Conservation (phyloP, 441 rosid species). For the Populus hybrid region DNA sequence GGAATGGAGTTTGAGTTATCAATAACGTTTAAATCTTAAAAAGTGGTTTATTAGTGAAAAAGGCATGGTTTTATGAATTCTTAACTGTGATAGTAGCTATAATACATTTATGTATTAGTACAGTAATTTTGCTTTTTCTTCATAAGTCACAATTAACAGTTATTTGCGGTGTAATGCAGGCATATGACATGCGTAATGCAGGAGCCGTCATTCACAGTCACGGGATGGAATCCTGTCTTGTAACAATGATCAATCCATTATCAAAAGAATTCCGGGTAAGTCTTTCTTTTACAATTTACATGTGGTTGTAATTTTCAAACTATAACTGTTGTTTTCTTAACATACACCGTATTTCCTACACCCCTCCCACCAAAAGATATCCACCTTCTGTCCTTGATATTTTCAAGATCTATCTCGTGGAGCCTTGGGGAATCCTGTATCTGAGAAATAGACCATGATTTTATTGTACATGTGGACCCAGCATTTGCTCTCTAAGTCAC, state of each 20-base stretch:
- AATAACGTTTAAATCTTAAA: neutral
- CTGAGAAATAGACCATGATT: neutral
- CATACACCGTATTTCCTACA: neutral
- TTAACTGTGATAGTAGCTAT: neutral
- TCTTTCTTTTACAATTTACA: slow-evolving; percentile 8
- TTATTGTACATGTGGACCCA: neutral
- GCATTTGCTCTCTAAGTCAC: neutral
- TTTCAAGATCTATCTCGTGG: neutral
- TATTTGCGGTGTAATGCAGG: slow-evolving; percentile 40
- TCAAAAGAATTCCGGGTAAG: slow-evolving; percentile 83
- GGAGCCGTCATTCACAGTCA: slow-evolving; percentile 99
- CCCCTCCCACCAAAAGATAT: neutral
- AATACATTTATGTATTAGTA: neutral
- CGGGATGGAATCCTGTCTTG: slow-evolving; percentile 94
- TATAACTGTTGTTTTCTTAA: neutral
- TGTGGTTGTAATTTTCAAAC: neutral
- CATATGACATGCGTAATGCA: slow-evolving; percentile 82
- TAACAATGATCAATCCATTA: slow-evolving; percentile 81
- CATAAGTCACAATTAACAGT: slow-evolving; percentile 5
- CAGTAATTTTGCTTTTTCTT: slow-evolving; percentile 12
- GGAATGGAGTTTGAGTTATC: neutral
- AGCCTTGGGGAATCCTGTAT: neutral
- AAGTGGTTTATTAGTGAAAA: neutral
- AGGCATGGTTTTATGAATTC: neutral
- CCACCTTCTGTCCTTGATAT: neutral